phyloP scores from a whole-genome alignment of 768 basidiomycete genomes.

The Amanita rubescens region DNA sequence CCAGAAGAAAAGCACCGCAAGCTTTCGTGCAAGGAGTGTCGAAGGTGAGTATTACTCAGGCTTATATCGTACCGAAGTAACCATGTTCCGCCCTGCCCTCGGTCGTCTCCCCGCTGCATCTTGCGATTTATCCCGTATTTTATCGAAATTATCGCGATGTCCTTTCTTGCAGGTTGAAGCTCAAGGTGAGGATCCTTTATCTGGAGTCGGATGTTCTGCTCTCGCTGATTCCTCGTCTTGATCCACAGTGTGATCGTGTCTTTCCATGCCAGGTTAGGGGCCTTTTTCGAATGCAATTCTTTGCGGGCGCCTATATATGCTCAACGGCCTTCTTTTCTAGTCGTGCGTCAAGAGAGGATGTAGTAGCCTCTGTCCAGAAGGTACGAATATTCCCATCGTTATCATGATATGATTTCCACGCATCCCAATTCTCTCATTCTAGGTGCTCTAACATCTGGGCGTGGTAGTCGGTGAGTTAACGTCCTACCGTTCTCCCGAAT shows the following conservation, averaged over 20 bases:
- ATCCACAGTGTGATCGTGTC: constrained; percentile 49
- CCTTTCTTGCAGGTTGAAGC: constrained; percentile 31
- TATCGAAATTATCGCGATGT: background rate
- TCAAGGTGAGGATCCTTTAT: constrained; percentile 29
- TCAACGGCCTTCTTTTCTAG: constrained; percentile 18
- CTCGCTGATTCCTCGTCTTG: constrained; percentile 5
- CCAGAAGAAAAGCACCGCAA: constrained; percentile 37
- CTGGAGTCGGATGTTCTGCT: background rate
- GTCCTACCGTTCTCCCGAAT: constrained; percentile 4
- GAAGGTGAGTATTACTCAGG: constrained; percentile 29
- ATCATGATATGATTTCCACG: background rate
- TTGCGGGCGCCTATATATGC: constrained; percentile 9
- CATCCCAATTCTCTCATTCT: constrained; percentile 4
- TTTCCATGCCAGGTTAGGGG: constrained; percentile 50
- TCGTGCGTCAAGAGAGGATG: constrained; percentile 63
- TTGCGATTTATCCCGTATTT: background rate
- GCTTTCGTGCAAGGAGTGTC: constrained; percentile 46
- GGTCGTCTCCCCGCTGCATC: background rate
- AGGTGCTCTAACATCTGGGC: constrained; percentile 57
- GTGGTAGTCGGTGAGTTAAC: constrained; percentile 48
- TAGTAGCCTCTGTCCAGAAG: constrained; percentile 54
- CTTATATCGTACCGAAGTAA: background rate
- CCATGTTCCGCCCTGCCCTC: background rate
- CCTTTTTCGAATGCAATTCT: background rate
- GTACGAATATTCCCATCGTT: constrained; percentile 20